Evolutionary conservation across 345 rosid species (phyloP).

Genomic region (Heritiera fomes): DNA sequence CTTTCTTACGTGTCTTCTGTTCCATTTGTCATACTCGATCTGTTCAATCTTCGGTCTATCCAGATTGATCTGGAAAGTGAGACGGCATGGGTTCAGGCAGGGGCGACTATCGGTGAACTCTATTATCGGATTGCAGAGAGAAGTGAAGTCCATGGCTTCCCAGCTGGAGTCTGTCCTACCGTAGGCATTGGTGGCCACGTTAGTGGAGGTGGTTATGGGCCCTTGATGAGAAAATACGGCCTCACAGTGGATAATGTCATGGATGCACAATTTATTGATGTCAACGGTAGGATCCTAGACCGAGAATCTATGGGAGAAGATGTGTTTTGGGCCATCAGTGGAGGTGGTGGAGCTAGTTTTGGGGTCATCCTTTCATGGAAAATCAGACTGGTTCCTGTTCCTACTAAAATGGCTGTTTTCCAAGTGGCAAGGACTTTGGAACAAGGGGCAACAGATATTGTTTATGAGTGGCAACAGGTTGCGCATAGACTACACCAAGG

Average conservation of each 20-base stretch:
- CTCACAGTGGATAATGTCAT: not conserved
- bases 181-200: not conserved
- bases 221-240: not conserved
- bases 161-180: slow-evolving; percentile 45
- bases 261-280: slow-evolving; percentile 29
- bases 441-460: slow-evolving; percentile 32
- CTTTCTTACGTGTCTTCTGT: slow-evolving; percentile 10
- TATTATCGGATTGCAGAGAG: slow-evolving; percentile 51
- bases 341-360: slow-evolving; percentile 61
- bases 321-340: slow-evolving; percentile 64
- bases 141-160: slow-evolving; percentile 52
- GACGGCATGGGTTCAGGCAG: slow-evolving; percentile 68
- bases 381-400: slow-evolving; percentile 50
- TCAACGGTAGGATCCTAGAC: slow-evolving; percentile 50
- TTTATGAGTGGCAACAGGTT: slow-evolving; percentile 41
- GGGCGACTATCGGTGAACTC: slow-evolving; percentile 69
- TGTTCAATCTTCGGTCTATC: slow-evolving; percentile 52
- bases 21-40: slow-evolving; percentile 62
- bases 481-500: slow-evolving; percentile 29
- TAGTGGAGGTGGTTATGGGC: not conserved
- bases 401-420: slow-evolving; percentile 43
- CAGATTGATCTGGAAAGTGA: slow-evolving; percentile 39
- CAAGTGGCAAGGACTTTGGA: slow-evolving; percentile 30
- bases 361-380: slow-evolving; percentile 51
- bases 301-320: slow-evolving; percentile 72